Percentiles rank a stretch among this genome's conserved stretches.
Conservation (phyloP, 768 basidiomycete genomes). For the Auricularia heimuer region DNA sequence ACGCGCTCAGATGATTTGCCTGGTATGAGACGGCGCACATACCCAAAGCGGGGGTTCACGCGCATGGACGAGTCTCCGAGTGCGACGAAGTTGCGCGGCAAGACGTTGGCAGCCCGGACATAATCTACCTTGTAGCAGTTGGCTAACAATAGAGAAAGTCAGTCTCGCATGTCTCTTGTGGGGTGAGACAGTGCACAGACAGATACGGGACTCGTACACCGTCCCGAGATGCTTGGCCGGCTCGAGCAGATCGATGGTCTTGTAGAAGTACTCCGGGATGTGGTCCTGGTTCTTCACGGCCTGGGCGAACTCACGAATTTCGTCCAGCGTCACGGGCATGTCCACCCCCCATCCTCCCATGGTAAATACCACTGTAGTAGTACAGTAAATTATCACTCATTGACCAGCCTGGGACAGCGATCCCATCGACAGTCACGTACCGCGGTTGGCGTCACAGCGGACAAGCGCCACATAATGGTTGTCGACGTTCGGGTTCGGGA, state of each 20-base stretch:
- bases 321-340: slow-evolving; percentile 3
- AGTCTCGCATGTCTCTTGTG: too few relatives aligned
- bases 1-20: neutral
- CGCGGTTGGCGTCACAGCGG: neutral
- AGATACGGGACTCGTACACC: neutral
- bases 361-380: neutral
- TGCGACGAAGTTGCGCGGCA: too few relatives aligned
- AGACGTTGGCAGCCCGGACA: too few relatives aligned
- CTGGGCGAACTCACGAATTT: neutral
- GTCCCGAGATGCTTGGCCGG: slow-evolving; percentile 17
- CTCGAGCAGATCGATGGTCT: slow-evolving; percentile 21
- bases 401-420: neutral
- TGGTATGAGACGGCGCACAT: too few relatives aligned
- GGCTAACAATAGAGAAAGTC: slow-evolving; percentile 11
- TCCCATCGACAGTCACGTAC: slow-evolving; percentile 4
- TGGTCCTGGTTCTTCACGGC: slow-evolving; percentile 7
- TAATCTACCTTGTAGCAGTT: slow-evolving; percentile 6
- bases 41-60: too few relatives aligned
- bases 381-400: neutral
- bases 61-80: too few relatives aligned
- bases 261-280: slow-evolving; percentile 20
- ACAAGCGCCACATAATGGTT: neutral
- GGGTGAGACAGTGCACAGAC: neutral
- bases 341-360: neutral
- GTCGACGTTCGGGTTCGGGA: neutral